Conservation (phyloP, 148 eudicot genomes). For the Vaccinium macrocarpon region DNA sequence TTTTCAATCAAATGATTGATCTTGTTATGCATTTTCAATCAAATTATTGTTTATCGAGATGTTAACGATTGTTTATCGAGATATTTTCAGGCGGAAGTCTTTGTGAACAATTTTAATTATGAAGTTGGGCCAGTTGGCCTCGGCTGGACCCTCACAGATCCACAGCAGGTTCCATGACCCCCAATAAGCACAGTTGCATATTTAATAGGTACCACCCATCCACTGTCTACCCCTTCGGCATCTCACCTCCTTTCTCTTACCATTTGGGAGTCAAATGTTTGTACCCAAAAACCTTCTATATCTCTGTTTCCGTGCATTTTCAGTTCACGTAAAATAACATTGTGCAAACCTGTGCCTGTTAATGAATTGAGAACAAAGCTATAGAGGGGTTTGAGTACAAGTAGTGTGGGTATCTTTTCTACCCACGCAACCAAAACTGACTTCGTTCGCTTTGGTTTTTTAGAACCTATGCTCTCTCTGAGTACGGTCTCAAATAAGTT, state of each 20-base stretch:
- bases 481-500: no score
- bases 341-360: no score
- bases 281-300: no score
- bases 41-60: background rate
- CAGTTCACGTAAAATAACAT: no score
- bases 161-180: background rate
- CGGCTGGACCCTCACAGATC: background rate
- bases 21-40: background rate
- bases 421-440: background rate
- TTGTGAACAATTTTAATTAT: background rate
- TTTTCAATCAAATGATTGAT: no score
- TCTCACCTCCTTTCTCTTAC: background rate
- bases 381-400: no score
- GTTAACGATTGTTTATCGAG: no score
- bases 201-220: background rate
- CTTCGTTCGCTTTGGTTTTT: no score
- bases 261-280: no score
- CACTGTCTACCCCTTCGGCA: conserved; percentile 1
- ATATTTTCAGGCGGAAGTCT: background rate
- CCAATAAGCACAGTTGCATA: background rate
- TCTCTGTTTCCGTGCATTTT: no score
- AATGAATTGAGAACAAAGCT: no score
- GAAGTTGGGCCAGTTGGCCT: background rate
- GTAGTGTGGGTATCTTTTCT: background rate
- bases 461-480: no score